These are phyloP conservation scores for Pythium biforme DNA, from an alignment of 352 stramenopile genomes.

Conservation along the genomic window DNA sequence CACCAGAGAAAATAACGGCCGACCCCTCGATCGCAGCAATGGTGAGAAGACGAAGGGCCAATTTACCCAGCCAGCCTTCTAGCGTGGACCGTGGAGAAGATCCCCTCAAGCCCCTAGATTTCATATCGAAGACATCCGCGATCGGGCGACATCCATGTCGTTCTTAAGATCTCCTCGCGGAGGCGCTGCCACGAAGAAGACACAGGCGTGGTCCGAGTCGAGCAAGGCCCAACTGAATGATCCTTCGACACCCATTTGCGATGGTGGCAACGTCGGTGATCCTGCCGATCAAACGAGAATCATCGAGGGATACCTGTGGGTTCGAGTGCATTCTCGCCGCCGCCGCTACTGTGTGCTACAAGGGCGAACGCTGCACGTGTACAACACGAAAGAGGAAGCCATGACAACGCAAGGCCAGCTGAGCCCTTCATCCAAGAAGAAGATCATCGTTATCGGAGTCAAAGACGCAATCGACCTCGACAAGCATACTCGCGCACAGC, in stretches of 20 bases:
- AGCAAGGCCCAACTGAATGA: background rate
- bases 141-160: constrained; percentile 14
- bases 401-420: constrained; percentile 17
- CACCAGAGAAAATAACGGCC: background rate
- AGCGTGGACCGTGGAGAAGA: background rate
- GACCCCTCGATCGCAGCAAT: background rate
- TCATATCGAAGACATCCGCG: background rate
- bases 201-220: background rate
- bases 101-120: background rate
- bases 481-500: constrained; percentile 40
- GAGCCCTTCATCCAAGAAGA: constrained; percentile 42
- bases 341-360: constrained; percentile 71
- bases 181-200: constrained; percentile 3
- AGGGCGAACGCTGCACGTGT: constrained; percentile 54
- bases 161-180: constrained; percentile 19
- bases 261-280: background rate
- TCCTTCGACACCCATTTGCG: background rate
- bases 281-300: constrained; percentile 1
- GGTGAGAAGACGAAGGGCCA: background rate
- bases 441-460: constrained; percentile 59
- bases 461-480: constrained; percentile 67
- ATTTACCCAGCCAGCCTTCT: background rate
- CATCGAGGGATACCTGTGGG: constrained; percentile 65
- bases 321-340: constrained; percentile 55
- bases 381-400: constrained; percentile 54